phyloP scores from a whole-genome alignment of 768 basidiomycete species.

The Macrolepiota dolichaula region DNA sequence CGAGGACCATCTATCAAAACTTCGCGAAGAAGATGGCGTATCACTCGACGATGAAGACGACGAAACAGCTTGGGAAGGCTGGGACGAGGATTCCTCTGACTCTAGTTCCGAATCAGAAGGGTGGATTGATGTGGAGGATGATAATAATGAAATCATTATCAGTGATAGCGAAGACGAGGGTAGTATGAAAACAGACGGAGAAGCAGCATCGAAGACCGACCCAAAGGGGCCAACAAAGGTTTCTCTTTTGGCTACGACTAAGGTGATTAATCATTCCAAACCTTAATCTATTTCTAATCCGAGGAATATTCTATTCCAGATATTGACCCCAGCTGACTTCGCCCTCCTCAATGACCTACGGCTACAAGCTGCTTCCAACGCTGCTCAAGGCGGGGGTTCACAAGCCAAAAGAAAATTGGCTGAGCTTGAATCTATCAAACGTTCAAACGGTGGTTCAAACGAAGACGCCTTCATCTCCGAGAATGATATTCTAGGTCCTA shows the following conservation, averaged over 20 bases:
- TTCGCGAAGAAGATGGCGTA: constrained; percentile 62
- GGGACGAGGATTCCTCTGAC: constrained; percentile 73
- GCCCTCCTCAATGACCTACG: constrained; percentile 86
- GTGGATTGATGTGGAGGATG: constrained; percentile 83
- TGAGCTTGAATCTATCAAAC: constrained; percentile 59
- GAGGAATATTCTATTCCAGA: constrained; percentile 43
- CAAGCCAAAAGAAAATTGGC: constrained; percentile 89
- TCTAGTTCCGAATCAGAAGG: constrained; percentile 57
- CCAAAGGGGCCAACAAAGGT: constrained; percentile 32
- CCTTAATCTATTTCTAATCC: background rate
- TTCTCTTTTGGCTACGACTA: constrained; percentile 77
- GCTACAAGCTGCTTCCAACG: constrained; percentile 70
- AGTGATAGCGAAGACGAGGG: constrained; percentile 85
- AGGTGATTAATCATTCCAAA: constrained; percentile 52
- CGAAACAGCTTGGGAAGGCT: constrained; percentile 79
- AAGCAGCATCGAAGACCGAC: constrained; percentile 21
- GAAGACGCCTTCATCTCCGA: constrained; percentile 77
- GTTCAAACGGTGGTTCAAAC: constrained; percentile 38
- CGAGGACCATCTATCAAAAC: constrained; percentile 78
- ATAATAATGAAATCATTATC: constrained; percentile 67
- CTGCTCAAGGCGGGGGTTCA: constrained; percentile 68
- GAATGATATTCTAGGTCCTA: constrained; percentile 87
- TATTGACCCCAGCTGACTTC: constrained; percentile 96
- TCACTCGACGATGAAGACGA: constrained; percentile 47
- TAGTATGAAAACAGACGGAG: constrained; percentile 42